Conservation (phyloP, 805 yeast species). For the Barnettozyma californica region DNA sequence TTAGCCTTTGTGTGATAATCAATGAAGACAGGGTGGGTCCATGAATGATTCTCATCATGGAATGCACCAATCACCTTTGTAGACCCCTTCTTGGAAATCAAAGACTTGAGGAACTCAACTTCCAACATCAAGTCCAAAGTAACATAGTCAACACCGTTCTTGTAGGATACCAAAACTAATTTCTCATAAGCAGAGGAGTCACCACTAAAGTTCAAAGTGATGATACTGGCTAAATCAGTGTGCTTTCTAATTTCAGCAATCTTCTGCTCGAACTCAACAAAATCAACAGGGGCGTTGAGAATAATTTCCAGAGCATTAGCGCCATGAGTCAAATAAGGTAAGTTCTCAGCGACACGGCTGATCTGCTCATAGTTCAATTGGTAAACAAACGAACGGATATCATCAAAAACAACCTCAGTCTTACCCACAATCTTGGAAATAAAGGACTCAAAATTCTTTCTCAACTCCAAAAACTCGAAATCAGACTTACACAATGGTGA, state of each 20-base stretch:
- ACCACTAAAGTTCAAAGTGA: conserved; percentile 62
- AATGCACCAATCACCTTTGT: conserved; percentile 82
- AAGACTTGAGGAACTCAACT: conserved; percentile 42
- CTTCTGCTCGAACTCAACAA: conserved; percentile 65
- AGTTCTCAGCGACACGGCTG: conserved; percentile 46
- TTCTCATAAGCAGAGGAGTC: conserved; percentile 41
- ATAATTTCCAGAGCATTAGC: conserved; percentile 83
- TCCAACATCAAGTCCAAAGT: conserved; percentile 77
- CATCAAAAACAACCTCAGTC: conserved; percentile 27
- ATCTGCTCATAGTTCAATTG: conserved; percentile 67
- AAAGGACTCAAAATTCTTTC: conserved; percentile 53
- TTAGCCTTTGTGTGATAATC: conserved; percentile 64
- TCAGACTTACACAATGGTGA: conserved; percentile 63
- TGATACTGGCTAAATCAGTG: conserved; percentile 68
- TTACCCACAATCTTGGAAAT: conserved; percentile 60
- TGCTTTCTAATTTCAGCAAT: conserved; percentile 62
- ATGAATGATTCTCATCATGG: conserved; percentile 36
- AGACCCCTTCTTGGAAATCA: conserved; percentile 48
- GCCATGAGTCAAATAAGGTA: conserved; percentile 55
- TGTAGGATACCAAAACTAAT: conserved; percentile 59
- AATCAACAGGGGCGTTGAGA: conserved; percentile 41
- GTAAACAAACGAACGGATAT: conserved; percentile 58
- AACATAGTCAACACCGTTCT: conserved; percentile 72
- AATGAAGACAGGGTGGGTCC: conserved; percentile 36
- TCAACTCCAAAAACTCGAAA: conserved; percentile 50